These are phyloP conservation scores for Fusarium oligoseptatum DNA, from an alignment of 2,329 filamentous ascomycete species.

Conservation along the genomic window DNA sequence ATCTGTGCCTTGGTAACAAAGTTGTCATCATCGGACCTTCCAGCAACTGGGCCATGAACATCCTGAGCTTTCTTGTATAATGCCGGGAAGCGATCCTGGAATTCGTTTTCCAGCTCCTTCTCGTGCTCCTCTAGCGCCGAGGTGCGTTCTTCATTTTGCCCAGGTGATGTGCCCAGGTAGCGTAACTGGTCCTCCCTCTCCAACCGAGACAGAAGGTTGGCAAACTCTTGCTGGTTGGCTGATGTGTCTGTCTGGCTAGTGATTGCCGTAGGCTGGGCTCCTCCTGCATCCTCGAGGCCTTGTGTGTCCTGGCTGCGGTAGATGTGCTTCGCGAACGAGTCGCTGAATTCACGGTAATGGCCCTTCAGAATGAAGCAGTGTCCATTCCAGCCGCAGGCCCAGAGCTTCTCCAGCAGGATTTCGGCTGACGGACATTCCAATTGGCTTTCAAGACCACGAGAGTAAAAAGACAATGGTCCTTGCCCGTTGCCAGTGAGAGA, in stretches of 20 bases:
- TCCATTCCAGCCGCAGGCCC: conserved; percentile 62
- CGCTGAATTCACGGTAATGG: conserved; percentile 67
- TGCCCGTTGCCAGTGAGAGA: conserved; percentile 61
- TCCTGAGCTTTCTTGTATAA: conserved; percentile 61
- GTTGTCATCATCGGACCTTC: conserved; percentile 51
- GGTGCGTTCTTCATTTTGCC: conserved; percentile 56
- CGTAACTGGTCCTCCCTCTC: conserved; percentile 58
- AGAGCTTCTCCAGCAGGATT: conserved; percentile 60
- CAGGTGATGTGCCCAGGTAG: conserved; percentile 54
- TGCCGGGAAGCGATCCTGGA: conserved; percentile 59
- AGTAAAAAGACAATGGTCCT: conserved; percentile 67
- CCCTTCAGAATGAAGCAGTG: conserved; percentile 68
- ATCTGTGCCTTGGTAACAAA: conserved; percentile 62
- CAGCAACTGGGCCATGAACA: conserved; percentile 46
- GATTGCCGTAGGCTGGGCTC: conserved; percentile 37
- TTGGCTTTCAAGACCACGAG: conserved; percentile 61
- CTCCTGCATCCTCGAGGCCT: conserved; percentile 56
- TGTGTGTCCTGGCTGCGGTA: conserved; percentile 57
- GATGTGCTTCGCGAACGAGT: conserved; percentile 66
- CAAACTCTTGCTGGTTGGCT: conserved; percentile 56
- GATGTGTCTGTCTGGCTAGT: conserved; percentile 38
- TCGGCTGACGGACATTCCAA: conserved; percentile 66
- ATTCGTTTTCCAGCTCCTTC: conserved; percentile 63
- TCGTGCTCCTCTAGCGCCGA: conserved; percentile 61
- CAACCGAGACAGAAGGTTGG: conserved; percentile 59